Evolutionary conservation across 108 stramenopile species (phyloP).

Genomic region (Nitzschia sp.): DNA sequence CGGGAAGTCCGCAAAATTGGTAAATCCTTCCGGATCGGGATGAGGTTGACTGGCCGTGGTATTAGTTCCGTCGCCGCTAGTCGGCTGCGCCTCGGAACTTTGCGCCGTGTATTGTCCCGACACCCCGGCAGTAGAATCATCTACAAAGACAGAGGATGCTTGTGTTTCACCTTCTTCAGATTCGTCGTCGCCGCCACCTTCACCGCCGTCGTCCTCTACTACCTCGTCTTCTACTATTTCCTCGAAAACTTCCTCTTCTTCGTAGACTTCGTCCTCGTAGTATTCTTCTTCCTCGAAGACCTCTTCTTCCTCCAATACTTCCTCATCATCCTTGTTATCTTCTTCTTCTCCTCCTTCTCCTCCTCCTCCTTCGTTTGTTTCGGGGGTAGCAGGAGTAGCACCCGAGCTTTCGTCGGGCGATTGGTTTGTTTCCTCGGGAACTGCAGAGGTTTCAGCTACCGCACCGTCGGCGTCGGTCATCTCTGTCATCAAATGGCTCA

Average conservation of each 20-base stretch:
- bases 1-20: not conserved
- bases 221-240: conserved; percentile 26
- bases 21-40: conserved; percentile 5
- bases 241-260: conserved; percentile 22
- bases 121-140: not conserved
- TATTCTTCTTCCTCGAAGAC: conserved; percentile 24
- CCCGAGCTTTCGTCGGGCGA: no score
- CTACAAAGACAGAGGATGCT: not conserved
- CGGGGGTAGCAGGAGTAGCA: not conserved
- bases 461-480: conserved; percentile 1
- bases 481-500: conserved; percentile 12
- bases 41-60: not conserved
- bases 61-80: not conserved
- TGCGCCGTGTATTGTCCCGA: not conserved
- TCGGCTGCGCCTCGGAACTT: not conserved
- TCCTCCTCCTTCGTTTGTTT: not conserved
- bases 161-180: conserved; percentile 3
- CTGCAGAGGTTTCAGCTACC: no score
- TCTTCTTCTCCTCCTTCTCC: conserved; percentile 21
- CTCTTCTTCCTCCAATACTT: conserved; percentile 19
- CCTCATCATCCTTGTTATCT: conserved; percentile 18
- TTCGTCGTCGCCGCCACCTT: conserved; percentile 8
- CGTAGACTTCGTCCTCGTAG: conserved; percentile 1
- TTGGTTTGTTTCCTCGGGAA: not conserved
- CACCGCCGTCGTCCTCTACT: conserved; percentile 6